phyloP scores from a whole-genome alignment of 768 basidiomycete species.

The Mycena kentingensis region DNA sequence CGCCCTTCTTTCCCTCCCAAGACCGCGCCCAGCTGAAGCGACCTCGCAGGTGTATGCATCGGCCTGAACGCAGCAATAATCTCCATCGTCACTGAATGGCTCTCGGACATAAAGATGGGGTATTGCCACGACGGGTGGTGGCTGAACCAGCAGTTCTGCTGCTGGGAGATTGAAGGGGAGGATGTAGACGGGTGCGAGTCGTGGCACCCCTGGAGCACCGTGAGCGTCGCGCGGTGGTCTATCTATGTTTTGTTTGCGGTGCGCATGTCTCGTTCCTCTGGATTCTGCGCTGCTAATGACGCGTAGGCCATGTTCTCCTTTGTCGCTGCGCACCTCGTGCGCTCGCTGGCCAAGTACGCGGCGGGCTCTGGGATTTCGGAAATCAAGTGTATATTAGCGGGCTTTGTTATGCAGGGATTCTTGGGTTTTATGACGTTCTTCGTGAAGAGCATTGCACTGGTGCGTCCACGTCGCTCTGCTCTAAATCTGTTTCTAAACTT shows the following conservation, averaged over 20 bases:
- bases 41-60: slow-evolving; percentile 74
- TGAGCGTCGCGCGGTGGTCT: slow-evolving; percentile 72
- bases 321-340: slow-evolving; percentile 85
- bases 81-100: slow-evolving; percentile 94
- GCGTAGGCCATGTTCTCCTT: slow-evolving; percentile 80
- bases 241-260: slow-evolving; percentile 91
- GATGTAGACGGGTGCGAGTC: slow-evolving; percentile 82
- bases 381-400: slow-evolving; percentile 96
- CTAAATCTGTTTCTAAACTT: slow-evolving; percentile 4
- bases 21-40: not conserved
- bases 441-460: slow-evolving; percentile 93
- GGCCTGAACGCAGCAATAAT: slow-evolving; percentile 94
- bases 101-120: slow-evolving; percentile 96
- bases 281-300: not conserved
- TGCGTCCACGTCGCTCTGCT: slow-evolving; percentile 39
- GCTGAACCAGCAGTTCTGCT: slow-evolving; percentile 97
- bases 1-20: not conserved
- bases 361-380: slow-evolving; percentile 98
- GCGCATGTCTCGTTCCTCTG: slow-evolving; percentile 32
- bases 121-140: slow-evolving; percentile 98
- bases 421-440: slow-evolving; percentile 86
- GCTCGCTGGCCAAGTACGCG: slow-evolving; percentile 88
- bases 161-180: slow-evolving; percentile 90
- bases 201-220: slow-evolving; percentile 88
- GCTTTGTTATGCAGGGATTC: slow-evolving; percentile 97